phyloP scores from a whole-genome alignment of 2,329 filamentous ascomycete species.

The Fusarium clavum region DNA sequence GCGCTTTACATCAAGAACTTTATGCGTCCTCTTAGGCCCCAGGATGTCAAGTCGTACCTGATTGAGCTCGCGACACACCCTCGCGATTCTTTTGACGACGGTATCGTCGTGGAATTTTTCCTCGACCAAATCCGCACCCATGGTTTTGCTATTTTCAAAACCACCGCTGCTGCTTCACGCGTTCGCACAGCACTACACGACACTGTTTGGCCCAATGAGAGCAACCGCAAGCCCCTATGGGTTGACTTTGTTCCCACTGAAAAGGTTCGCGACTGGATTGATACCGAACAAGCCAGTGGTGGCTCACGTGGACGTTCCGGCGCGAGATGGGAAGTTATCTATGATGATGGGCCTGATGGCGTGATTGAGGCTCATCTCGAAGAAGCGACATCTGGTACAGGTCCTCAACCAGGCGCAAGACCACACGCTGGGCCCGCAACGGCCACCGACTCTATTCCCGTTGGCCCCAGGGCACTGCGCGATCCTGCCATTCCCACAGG shows the following conservation, averaged over 20 bases:
- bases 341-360: constrained; percentile 68
- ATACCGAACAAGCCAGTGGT: constrained; percentile 68
- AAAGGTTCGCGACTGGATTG: constrained; percentile 78
- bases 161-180: constrained; percentile 76
- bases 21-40: constrained; percentile 83
- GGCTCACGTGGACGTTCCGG: constrained; percentile 53
- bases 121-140: constrained; percentile 90
- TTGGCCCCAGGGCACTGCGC: constrained; percentile 51
- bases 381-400: constrained; percentile 41
- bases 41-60: constrained; percentile 76
- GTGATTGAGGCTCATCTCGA: constrained; percentile 66
- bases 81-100: constrained; percentile 61
- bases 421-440: constrained; percentile 36
- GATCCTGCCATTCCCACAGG: constrained; percentile 48
- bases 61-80: constrained; percentile 73
- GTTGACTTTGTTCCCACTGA: constrained; percentile 90
- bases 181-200: constrained; percentile 82
- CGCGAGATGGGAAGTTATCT: constrained; percentile 78
- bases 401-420: constrained; percentile 28
- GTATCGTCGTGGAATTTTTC: constrained; percentile 74
- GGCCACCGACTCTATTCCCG: constrained; percentile 51
- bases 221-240: constrained; percentile 84
- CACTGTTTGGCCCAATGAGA: constrained; percentile 87
- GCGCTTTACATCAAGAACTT: constrained; percentile 91
- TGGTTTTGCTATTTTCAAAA: constrained; percentile 81